Evolutionary conservation across 768 basidiomycete genomes (phyloP), one percentile per base, ranked within the genome.

Genomic region (Russula vinacea): DNA sequence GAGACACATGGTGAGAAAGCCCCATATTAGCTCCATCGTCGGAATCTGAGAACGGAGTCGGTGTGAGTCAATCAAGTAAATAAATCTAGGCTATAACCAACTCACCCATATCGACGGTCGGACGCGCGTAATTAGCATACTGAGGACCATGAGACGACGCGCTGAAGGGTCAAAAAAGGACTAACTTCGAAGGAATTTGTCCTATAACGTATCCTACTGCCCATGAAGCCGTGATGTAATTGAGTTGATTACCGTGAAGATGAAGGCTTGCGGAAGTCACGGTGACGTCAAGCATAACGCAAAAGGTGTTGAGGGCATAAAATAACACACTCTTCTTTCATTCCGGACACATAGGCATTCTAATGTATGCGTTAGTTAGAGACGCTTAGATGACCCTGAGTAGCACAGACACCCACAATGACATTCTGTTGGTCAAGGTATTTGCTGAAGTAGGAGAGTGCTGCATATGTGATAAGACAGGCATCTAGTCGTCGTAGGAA

Each of bases 321-420:
- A 39, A 11, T 59, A 75, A 37, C 53, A 5, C 14, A 54, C 76
- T 78, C 76, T 55, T 73, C 72, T 65, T 76, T 67, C 77, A 78
- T 78, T 13, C 77, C 77, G 5, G 76, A 76, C 13, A 78, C 77
- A 61, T 76, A 78, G 2, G 76, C 77, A 62, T 77, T 78, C 75
- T 78, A 45, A 49, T 2, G 22, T 8, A 33, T 49, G 56, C 24
- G n/a, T n/a, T n/a, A 29, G 37, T 60, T 42, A 14, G 42, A n/a
- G 9, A 10, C 17, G 33, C 13, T 16, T 51, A 11, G 4, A 35
- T 3, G 39, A 44, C 26, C 14, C 4, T 37, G 26, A 9, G 19
- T 19, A 6, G 7, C 22, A n/a, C n/a, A 24, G n/a, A 33, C 6
- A 54, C 74, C 37, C 58, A 76, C 76, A 39, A 75, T 77, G 44